Percentiles rank a stretch among this genome's conserved stretches.
Evolutionary conservation across 495 filamentous ascomycete genomes (phyloP).

Genomic region (Aeminium ludgeri): DNA sequence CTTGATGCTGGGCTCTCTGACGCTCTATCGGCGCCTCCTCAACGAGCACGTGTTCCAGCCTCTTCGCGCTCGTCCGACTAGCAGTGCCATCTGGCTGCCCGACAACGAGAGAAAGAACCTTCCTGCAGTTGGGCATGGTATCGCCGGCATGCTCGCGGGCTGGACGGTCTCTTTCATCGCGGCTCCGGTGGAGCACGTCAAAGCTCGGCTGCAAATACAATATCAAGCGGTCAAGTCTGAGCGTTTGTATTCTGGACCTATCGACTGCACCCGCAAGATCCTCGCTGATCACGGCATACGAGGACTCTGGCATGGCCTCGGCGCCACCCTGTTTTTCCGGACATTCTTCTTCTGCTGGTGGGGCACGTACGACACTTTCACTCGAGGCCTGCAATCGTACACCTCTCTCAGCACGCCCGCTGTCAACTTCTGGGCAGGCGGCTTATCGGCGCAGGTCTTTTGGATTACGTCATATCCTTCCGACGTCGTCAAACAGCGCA

Average conservation of each 20-base stretch:
- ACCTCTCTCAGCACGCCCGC: slow-evolving; percentile 60
- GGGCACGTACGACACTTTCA: slow-evolving; percentile 77
- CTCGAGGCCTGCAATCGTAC: slow-evolving; percentile 42
- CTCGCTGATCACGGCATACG: slow-evolving; percentile 46
- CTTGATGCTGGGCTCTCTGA: slow-evolving; percentile 83
- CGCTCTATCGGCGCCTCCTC: slow-evolving; percentile 68
- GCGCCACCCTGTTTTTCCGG: slow-evolving; percentile 72
- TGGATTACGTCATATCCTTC: slow-evolving; percentile 84
- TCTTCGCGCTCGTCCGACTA: slow-evolving; percentile 5
- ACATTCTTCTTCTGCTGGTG: slow-evolving; percentile 97
- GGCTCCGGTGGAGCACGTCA: slow-evolving; percentile 88
- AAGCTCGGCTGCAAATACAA: slow-evolving; percentile 84
- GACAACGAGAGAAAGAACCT: slow-evolving; percentile 30
- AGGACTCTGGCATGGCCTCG: slow-evolving; percentile 72
- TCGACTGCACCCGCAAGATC: slow-evolving; percentile 65
- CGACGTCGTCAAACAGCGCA: slow-evolving; percentile 92
- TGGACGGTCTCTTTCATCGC: slow-evolving; percentile 83
- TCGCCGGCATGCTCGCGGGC: slow-evolving; percentile 76
- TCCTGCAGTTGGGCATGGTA: slow-evolving; percentile 62
- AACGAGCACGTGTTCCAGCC: slow-evolving; percentile 59
- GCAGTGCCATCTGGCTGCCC: slow-evolving; percentile 4
- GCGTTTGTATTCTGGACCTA: slow-evolving; percentile 65
- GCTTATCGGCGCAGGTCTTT: slow-evolving; percentile 79
- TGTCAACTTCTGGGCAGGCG: slow-evolving; percentile 95
- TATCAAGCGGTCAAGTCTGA: slow-evolving; percentile 60